Evolutionary conservation across 345 rosid genomes (phyloP), one percentile per base, ranked within the genome.

Genomic region (Bruguiera sexangula): DNA sequence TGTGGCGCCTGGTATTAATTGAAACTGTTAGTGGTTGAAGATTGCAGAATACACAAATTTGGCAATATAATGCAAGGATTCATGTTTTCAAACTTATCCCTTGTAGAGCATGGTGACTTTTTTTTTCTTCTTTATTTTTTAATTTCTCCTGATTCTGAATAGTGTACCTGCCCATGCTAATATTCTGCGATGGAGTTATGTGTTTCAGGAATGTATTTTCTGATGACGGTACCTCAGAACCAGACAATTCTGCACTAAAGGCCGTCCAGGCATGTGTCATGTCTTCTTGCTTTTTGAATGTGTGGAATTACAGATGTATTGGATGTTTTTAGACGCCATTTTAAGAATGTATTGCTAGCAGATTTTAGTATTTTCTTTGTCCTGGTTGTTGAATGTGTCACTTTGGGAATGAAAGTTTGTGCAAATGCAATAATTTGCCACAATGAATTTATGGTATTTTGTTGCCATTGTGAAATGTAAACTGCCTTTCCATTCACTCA

Each of bases 161-260:
- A 13, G 50, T 13, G 1, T 43, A 43, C 19, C n/a, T 60, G 20
- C 39, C 37, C 20, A 24, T 67, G 20, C 62, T 67, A 54, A 60
- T 26, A 21, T 18, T 27, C 4, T 65, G 53, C 19, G 52, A n/a
- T 32, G 53, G 60, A 60, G 34, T 69, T 71, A 13, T 76, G 18
- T 37, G n/a, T 63, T 78, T 82, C 87, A 95, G 99, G 88, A 95
- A 95, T 75, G 67, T 92, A 54, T 90, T 95, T 64, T 92, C 91
- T 43, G 96, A 95, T 67, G 94, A 87, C 80, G 99, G 96, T 56
- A 68, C 80, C 34, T 76, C 88, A 64, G 80, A 83, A 80, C 96
- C 89, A 62, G 88, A 82, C 54, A 78, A 64, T 74, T 62, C 86
- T 62, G 92, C 90, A 24, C 75, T 82, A 61, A 78, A 53, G 58